Percentiles rank a stretch among this genome's conserved stretches.
These are phyloP conservation scores for Saccharata proteae DNA, from an alignment of 2,329 filamentous ascomycete genomes.

Conservation along the genomic window DNA sequence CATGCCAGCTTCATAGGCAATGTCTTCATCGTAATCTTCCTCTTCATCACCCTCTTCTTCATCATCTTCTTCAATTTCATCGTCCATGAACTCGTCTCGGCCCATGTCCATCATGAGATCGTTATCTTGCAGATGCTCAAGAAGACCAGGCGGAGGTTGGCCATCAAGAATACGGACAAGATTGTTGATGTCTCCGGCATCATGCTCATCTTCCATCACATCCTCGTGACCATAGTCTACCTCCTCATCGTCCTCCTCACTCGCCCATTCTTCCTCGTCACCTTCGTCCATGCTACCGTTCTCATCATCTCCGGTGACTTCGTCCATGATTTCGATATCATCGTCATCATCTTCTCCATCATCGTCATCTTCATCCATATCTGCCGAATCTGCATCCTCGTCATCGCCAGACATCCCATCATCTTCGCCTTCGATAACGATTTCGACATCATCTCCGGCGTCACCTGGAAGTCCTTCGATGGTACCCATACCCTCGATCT, in stretches of 20 bases:
- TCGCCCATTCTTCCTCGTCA: conserved; percentile 25
- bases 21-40: conserved; percentile 56
- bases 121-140: conserved; percentile 29
- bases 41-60: conserved; percentile 43
- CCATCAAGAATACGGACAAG: conserved; percentile 20
- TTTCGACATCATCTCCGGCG: conserved; percentile 62
- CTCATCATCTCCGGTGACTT: conserved; percentile 36
- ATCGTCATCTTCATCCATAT: conserved; percentile 42
- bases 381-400: conserved; percentile 41
- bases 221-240: conserved; percentile 36
- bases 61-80: conserved; percentile 47
- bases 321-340: conserved; percentile 38
- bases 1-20: conserved; percentile 42
- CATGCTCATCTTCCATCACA: conserved; percentile 41
- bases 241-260: conserved; percentile 37
- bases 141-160: conserved; percentile 23
- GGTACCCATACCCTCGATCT: conserved; percentile 65
- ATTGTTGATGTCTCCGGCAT: conserved; percentile 16
- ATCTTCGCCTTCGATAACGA: conserved; percentile 59
- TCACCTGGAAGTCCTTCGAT: conserved; percentile 53
- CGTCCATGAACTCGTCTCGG: conserved; percentile 42
- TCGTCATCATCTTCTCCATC: conserved; percentile 42
- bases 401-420: conserved; percentile 46
- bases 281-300: conserved; percentile 32
- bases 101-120: conserved; percentile 32